Evolutionary conservation across 768 basidiomycete species (phyloP), one percentile per base, ranked within the genome.

Genomic region (Krasilnikovozyma curviuscula): DNA sequence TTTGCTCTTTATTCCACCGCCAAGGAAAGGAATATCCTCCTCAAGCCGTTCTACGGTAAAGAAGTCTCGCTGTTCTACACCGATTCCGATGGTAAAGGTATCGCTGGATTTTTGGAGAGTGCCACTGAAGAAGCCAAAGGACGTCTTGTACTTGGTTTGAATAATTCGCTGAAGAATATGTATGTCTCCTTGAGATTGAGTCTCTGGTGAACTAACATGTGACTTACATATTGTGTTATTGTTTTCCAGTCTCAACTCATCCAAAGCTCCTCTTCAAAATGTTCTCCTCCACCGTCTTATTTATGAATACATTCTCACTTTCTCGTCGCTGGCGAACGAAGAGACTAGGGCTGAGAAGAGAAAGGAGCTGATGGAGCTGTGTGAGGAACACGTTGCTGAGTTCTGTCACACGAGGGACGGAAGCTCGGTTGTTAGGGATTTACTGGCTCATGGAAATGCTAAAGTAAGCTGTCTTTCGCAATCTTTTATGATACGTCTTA

Each of bases 351-450:
- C n/a, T n/a, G n/a, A 78, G 62, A 64, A 79, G 45, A 71, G 80
- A 47, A 69, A 74, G 44, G 85, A 85, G 53, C 75, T 88, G 14
- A 81, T 85, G 32, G 83, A 89, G 56, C 77, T 70, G 78, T 85
- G 52, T 51, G 70, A 83, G 54, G 86, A 91, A 34, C 71, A 79
- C 18, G 68, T 91, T 7, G 79, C 86, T 0, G 88, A 93, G 60
- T 82, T 91, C 72, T 83, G 88, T 0, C 88, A 95, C 58, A 95
- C 88, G 14, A 84, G 76, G 59, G 83, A 91, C 56, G 88, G 88
- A 18, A 83, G 83, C 50, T 76, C 82, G 19, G 77, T 74, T 24
- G 85, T 82, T 3, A 76, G 88, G 35, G 79, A 86, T 53, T 82
- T 93, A 62, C 70, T 91, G 31, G 83, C 79, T 0, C 71, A 73